Base-by-base conservation (phyloP, 2,329 filamentous ascomycete genomes). In the Cryphonectria radicalis region DNA sequence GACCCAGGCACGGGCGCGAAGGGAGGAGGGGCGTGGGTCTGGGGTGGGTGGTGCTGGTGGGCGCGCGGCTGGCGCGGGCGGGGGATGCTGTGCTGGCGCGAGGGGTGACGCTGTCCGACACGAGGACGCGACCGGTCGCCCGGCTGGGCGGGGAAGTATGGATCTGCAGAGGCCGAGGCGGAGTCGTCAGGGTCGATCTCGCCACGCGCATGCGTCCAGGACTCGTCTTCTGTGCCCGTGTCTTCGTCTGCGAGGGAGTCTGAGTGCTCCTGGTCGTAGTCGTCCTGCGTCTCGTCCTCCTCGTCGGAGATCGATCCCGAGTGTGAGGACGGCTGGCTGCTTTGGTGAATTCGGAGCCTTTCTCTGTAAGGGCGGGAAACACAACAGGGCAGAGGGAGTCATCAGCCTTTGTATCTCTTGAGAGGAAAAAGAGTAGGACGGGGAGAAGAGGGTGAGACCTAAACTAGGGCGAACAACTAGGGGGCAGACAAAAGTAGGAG, bases 141-240 rank as follows among this genome's bases (percentile, higher is more conserved):
- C 32, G 80, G 69, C 73, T 80, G 76, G 57, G 69, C 37, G 1
- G 4, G 19, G 46, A n/a, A 50, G 62, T 17, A 62, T 73, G 77
- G 76, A 43, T 79, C 81, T 76, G 78, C 81, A 74, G 78, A 81
- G 43, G 78, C 79, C 55, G 89, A 90, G 25, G 88, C 88, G 10
- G 89, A 90, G 77, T 91, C 89, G 46, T 84, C 86, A 19, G 88
- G 88, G 2, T 87, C 85, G 74, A 89, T 76, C 50, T 87, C 87
- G 77, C 85, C 85, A 73, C 83, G 81, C 65, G 83, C 80, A 22
- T 83, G 78, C 63, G 77, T 78, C 80, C 75, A 81, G 35, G 74
- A 78, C 69, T 83, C 80, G 66, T 77, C 76, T 73, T 65, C 63
- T 35, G 42, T 35, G 19, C 42, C 63, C 35, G 25, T 35, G 19